phyloP scores from a whole-genome alignment of 108 stramenopile species.

The Schizochytrium sp. region DNA sequence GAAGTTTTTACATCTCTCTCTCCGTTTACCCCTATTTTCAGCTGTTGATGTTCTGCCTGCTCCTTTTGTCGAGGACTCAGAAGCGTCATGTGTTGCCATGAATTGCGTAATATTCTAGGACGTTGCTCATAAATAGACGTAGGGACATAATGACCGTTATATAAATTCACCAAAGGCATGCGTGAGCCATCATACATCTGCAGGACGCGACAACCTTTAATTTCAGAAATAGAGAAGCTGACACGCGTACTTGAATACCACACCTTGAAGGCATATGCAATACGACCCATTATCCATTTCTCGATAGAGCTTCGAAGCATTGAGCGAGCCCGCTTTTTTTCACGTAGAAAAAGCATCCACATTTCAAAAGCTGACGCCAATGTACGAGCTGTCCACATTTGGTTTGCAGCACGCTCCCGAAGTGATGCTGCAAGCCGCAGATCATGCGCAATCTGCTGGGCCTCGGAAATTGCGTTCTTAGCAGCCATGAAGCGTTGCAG shows the following conservation, averaged over 20 bases:
- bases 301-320: neutral
- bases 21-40: too few species aligned
- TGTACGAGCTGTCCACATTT: neutral
- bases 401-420: neutral
- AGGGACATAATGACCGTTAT: neutral
- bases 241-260: neutral
- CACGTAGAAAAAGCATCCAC: neutral
- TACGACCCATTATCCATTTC: neutral
- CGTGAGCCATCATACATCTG: neutral
- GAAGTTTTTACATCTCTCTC: too few species aligned
- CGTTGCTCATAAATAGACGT: neutral
- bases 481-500: neutral
- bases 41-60: too few species aligned
- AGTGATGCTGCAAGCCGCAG: neutral
- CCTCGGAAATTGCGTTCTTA: slow-evolving; percentile 7
- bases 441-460: slow-evolving; percentile 2
- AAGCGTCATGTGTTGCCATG: slow-evolving; percentile 39
- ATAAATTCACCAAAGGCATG: slow-evolving; percentile 16
- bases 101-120: neutral
- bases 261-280: slow-evolving; percentile 10
- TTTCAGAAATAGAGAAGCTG: neutral
- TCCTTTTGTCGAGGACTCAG: neutral
- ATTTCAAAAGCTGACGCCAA: neutral
- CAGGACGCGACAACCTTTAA: slow-evolving; percentile 4
- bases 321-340: neutral